These are phyloP conservation scores for Boletus vermiculosoides DNA, from an alignment of 768 basidiomycete genomes.

Conservation along the genomic window DNA sequence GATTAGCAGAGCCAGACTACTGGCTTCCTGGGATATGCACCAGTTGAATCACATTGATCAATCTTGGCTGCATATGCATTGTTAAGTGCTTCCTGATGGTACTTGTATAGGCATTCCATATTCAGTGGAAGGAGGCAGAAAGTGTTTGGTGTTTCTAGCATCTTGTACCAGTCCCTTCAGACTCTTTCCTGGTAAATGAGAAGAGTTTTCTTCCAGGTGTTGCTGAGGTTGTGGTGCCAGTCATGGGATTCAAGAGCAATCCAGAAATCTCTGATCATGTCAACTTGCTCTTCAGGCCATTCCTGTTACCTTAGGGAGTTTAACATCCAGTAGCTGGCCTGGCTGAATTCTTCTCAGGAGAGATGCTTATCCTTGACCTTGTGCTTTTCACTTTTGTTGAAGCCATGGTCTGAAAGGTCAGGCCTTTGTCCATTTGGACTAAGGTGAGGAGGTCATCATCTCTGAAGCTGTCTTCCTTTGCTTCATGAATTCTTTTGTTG, in stretches of 20 bases:
- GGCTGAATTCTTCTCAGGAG: background rate
- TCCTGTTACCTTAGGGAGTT: background rate
- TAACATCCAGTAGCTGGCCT: background rate
- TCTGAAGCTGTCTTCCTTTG: rapidly evolving
- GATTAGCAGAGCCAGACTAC: too few species aligned
- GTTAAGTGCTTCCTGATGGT: background rate
- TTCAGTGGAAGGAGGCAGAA: rapidly evolving
- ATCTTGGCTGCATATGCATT: background rate
- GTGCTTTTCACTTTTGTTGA: background rate
- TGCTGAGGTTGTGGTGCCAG: background rate
- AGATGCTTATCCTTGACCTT: background rate
- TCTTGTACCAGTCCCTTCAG: background rate
- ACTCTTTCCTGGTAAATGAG: background rate
- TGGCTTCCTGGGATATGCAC: too few species aligned
- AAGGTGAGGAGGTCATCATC: background rate
- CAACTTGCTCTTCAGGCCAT: background rate
- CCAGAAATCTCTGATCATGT: background rate
- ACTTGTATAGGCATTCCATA: rapidly evolving
- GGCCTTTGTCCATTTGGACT: background rate
- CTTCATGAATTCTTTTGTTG: background rate
- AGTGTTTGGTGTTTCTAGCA: rapidly evolving
- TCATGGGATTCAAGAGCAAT: background rate
- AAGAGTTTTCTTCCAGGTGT: rapidly evolving
- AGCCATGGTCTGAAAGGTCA: rapidly evolving
- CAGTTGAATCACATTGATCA: too few species aligned